Evolutionary conservation across 257 asterid genomes (phyloP).

Genomic region (Ligustrum vulgare): DNA sequence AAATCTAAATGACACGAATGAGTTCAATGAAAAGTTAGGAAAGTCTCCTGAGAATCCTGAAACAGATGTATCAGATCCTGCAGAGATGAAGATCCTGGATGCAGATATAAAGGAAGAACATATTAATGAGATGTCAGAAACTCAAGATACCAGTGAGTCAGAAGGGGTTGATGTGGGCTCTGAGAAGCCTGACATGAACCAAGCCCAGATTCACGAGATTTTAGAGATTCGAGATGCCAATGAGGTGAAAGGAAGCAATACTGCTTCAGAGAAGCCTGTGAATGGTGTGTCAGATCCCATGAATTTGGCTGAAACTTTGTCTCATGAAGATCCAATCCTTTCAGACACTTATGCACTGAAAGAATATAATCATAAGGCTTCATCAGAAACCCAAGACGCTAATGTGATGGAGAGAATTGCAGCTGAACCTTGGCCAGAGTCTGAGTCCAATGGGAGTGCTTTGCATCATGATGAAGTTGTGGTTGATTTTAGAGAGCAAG

Average conservation of each 20-base stretch:
- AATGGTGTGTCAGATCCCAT: conserved; percentile 37
- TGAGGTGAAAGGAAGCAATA: conserved; percentile 27
- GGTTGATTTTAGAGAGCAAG: conserved; percentile 26
- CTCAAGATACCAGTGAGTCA: conserved; percentile 34
- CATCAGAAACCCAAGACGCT: conserved; percentile 38
- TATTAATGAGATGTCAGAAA: conserved; percentile 28
- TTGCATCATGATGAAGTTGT: conserved; percentile 26
- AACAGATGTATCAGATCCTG: conserved; percentile 32
- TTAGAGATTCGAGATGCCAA: conserved; percentile 24
- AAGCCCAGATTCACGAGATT: conserved; percentile 8
- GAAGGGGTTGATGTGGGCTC: conserved; percentile 30
- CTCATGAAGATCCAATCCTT: conserved; percentile 22
- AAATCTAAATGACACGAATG: conserved; percentile 29
- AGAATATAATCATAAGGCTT: conserved; percentile 28
- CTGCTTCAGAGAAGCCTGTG: conserved; percentile 30
- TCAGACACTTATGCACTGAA: conserved; percentile 29
- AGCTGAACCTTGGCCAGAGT: conserved; percentile 24
- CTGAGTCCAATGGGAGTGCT: conserved; percentile 28
- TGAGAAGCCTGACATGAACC: conserved; percentile 29
- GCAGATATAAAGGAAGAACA: conserved; percentile 30
- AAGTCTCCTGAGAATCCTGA: conserved; percentile 32
- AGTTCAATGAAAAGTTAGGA: conserved; percentile 27
- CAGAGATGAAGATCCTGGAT: conserved; percentile 28
- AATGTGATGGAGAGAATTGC: conserved; percentile 32
- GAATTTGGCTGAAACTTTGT: conserved; percentile 19